phyloP scores from a whole-genome alignment of 1,284 basidiomycete species.

The Cutaneotrichosporon arboriforme region DNA sequence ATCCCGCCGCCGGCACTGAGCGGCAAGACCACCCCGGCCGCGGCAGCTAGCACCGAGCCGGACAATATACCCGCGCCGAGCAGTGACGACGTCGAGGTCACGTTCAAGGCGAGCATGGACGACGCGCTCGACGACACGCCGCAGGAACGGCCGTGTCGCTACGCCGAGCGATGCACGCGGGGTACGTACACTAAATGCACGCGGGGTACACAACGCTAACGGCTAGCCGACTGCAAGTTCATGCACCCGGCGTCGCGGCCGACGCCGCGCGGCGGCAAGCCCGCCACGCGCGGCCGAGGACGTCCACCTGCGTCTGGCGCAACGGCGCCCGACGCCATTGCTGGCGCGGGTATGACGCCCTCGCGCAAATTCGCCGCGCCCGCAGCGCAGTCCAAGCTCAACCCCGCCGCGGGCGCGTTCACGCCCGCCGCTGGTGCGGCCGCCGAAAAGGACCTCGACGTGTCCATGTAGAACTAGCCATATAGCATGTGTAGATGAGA shows the following conservation, averaged over 20 bases:
- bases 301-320: too few species aligned
- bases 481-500: too few species aligned
- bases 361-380: constrained; percentile 33
- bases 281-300: too few species aligned
- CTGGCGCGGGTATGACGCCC: constrained; percentile 23
- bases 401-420: constrained; percentile 33
- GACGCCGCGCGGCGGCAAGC: constrained; percentile 14
- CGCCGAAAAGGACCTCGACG: constrained; percentile 19
- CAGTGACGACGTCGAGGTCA: constrained; percentile 27
- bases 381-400: constrained; percentile 15
- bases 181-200: constrained; percentile 16
- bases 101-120: constrained; percentile 16
- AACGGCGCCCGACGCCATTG: not conserved
- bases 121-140: constrained; percentile 26
- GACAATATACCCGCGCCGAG: not conserved
- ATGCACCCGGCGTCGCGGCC: constrained; percentile 32
- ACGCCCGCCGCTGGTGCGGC: constrained; percentile 19
- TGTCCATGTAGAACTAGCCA: constrained; percentile 10
- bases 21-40: constrained; percentile 13
- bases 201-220: not conserved
- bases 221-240: constrained; percentile 41
- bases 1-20: constrained; percentile 45
- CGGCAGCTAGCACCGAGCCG: not conserved
- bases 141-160: constrained; percentile 31
- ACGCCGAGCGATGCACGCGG: constrained; percentile 41